These are phyloP conservation scores for Sanghuangporus weigelae DNA, from an alignment of 1,284 basidiomycete genomes.

Conservation along the genomic window DNA sequence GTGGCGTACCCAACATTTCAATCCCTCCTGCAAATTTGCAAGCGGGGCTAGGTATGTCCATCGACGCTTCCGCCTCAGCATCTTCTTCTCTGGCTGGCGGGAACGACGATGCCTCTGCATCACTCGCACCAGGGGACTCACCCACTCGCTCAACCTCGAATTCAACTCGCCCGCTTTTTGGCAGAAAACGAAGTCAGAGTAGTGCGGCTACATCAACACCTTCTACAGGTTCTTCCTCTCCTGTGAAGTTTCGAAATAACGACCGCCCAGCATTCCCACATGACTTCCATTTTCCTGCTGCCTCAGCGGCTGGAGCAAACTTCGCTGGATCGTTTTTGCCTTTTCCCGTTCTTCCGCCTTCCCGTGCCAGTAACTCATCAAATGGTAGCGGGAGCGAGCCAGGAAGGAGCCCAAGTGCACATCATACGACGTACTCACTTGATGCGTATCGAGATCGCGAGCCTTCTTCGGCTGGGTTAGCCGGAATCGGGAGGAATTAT, in stretches of 20 bases:
- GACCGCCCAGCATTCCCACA: slow-evolving; percentile 6
- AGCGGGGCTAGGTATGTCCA: slow-evolving; percentile 7
- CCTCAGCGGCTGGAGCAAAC: slow-evolving; percentile 12
- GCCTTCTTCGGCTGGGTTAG: background rate
- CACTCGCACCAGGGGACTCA: slow-evolving; percentile 14
- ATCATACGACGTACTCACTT: slow-evolving; percentile 19
- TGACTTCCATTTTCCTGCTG: slow-evolving; percentile 19
- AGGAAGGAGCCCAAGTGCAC: slow-evolving; percentile 5
- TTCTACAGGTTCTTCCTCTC: slow-evolving; percentile 6
- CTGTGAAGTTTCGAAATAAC: slow-evolving; percentile 1
- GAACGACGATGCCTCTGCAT: slow-evolving; percentile 18
- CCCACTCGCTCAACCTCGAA: background rate
- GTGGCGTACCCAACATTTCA: slow-evolving; percentile 37
- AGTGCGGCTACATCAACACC: slow-evolving; percentile 16
- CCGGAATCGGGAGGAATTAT: background rate
- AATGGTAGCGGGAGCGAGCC: slow-evolving; percentile 8
- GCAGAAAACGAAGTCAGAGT: slow-evolving; percentile 16
- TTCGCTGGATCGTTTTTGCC: slow-evolving; percentile 6
- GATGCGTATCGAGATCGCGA: slow-evolving; percentile 9
- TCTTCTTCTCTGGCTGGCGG: slow-evolving; percentile 17
- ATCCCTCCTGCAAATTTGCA: slow-evolving; percentile 28
- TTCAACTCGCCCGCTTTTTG: background rate
- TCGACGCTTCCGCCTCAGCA: slow-evolving; percentile 22
- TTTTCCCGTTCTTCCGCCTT: slow-evolving; percentile 9
- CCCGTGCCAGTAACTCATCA: slow-evolving; percentile 9